Percentiles rank a stretch among this genome's conserved stretches.
Evolutionary conservation across 148 eudicot species (phyloP).

Genomic region (Vaccinium myrtillus): DNA sequence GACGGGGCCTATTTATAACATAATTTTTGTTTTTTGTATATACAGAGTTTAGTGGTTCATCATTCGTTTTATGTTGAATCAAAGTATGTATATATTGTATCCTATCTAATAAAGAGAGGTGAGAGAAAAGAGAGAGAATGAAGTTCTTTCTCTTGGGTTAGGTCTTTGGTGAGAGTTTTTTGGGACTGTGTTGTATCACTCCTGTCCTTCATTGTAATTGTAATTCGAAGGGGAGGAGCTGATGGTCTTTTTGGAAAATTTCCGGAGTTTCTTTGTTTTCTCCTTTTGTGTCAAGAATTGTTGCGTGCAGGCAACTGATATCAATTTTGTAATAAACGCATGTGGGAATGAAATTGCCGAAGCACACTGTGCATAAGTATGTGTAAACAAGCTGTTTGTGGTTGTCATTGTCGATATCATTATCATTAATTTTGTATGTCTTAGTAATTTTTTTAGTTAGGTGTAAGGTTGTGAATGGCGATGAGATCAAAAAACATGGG

Average conservation of each 20-base stretch:
- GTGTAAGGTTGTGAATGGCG: neutral
- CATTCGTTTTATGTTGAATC: conserved; percentile 11
- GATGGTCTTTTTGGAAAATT: conserved; percentile 13
- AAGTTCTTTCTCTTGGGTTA: conserved; percentile 14
- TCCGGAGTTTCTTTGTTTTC: neutral
- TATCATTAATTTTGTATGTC: neutral
- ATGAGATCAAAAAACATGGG: neutral
- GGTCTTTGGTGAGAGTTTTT: conserved; percentile 9
- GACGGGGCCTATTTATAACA: conserved; percentile 15
- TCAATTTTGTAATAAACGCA: neutral
- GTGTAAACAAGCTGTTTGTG: neutral
- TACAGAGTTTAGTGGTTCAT: conserved; percentile 16
- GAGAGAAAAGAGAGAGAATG: neutral
- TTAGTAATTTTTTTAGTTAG: neutral
- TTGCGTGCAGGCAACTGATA: conserved; percentile 5
- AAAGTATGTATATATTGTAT: neutral
- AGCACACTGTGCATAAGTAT: neutral
- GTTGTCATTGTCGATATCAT: neutral
- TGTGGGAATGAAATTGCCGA: neutral
- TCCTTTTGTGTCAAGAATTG: neutral
- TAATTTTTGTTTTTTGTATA: conserved; percentile 13
- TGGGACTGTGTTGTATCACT: conserved; percentile 1
- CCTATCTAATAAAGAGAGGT: neutral
- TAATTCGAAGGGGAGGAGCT: conserved; percentile 15
- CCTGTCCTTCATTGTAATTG: conserved; percentile 27